phyloP scores from a whole-genome alignment of 2,329 filamentous ascomycete genomes.

The Exophiala bonariae region DNA sequence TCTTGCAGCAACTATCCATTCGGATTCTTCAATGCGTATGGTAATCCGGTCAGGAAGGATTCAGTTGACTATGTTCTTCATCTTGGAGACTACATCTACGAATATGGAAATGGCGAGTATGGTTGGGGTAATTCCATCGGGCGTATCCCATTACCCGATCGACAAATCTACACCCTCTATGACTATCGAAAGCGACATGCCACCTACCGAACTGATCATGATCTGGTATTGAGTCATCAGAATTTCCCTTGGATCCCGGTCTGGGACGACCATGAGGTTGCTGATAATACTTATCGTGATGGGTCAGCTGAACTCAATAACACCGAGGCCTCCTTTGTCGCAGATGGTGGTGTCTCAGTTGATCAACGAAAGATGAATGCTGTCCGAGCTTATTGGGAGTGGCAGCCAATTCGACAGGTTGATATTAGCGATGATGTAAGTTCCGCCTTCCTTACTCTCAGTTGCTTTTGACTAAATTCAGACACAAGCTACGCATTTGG shows the following conservation, averaged over 20 bases:
- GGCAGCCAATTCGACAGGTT: conserved; percentile 50
- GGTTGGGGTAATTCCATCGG: conserved; percentile 54
- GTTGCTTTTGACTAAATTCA: conserved; percentile 47
- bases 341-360: conserved; percentile 61
- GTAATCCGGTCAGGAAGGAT: conserved; percentile 59
- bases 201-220: conserved; percentile 61
- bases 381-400: conserved; percentile 53
- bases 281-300: conserved; percentile 66
- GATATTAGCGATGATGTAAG: conserved; percentile 64
- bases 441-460: background rate
- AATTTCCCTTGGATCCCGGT: conserved; percentile 63
- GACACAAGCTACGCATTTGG: conserved; percentile 61
- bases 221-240: conserved; percentile 58
- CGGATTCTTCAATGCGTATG: conserved; percentile 30
- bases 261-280: conserved; percentile 66
- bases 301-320: conserved; percentile 64
- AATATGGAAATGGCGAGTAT: conserved; percentile 48
- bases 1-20: conserved; percentile 69
- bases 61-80: conserved; percentile 62
- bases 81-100: conserved; percentile 64
- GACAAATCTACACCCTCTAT: conserved; percentile 48
- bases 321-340: conserved; percentile 63
- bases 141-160: conserved; percentile 55
- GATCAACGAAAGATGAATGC: conserved; percentile 74
- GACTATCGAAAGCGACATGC: conserved; percentile 59